phyloP scores from a whole-genome alignment of 306 rosid species.

The Cercis canadensis region DNA sequence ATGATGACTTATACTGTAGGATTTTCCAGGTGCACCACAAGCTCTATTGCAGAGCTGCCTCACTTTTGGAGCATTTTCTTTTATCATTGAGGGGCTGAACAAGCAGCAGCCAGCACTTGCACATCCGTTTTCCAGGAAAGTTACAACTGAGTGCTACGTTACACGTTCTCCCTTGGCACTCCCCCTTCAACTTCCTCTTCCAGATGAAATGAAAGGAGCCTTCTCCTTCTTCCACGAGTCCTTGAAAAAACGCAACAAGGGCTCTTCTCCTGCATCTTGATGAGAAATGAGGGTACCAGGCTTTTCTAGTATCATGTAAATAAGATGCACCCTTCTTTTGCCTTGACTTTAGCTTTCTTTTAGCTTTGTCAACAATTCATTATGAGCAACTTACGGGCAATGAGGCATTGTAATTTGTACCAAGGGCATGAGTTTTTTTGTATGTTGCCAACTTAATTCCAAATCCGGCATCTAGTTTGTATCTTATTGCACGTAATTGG shows the following conservation, averaged over 20 bases:
- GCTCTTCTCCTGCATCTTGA: conserved; percentile 44
- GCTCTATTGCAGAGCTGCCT: conserved; percentile 92
- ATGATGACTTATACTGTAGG: conserved; percentile 8
- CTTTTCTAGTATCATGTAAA: conserved; percentile 43
- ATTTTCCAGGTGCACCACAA: conserved; percentile 89
- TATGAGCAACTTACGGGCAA: no score
- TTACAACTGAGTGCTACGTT: conserved; percentile 31
- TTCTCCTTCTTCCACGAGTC: conserved; percentile 72
- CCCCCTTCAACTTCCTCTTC: conserved; percentile 84
- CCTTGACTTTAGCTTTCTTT: conserved; percentile 9
- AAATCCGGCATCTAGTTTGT: no score
- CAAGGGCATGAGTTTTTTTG: no score
- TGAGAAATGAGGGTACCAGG: conserved; percentile 39
- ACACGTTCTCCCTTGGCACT: conserved; percentile 50
- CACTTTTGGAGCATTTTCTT: conserved; percentile 96
- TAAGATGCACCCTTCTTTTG: conserved; percentile 25
- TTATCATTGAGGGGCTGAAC: conserved; percentile 84
- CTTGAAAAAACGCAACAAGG: conserved; percentile 60
- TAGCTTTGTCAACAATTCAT: no score
- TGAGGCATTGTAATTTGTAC: no score
- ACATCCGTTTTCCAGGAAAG: conserved; percentile 59
- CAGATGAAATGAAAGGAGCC: conserved; percentile 74
- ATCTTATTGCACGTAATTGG: no score
- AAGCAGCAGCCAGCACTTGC: conserved; percentile 96
- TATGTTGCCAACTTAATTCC: no score